Evolutionary conservation across 2,329 filamentous ascomycete genomes (phyloP).

Genomic region (Cryphonectria nitschkei): DNA sequence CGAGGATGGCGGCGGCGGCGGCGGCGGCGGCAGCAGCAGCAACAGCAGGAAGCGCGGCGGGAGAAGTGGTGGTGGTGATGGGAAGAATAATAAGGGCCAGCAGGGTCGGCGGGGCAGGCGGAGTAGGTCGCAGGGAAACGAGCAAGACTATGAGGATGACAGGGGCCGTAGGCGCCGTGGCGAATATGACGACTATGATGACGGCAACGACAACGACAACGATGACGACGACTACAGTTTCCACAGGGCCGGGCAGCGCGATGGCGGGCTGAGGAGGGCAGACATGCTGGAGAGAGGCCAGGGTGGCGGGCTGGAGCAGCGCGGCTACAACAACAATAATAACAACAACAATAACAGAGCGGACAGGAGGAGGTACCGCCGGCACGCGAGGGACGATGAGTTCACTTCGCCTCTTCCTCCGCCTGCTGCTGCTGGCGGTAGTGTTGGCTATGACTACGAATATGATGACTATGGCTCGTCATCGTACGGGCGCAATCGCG

Average conservation of each 20-base stretch:
- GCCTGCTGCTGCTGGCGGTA: background rate
- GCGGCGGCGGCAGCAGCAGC: too few species aligned
- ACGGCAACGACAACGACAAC: background rate
- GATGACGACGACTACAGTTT: background rate
- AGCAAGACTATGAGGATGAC: background rate
- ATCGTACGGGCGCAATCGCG: slow-evolving; percentile 15
- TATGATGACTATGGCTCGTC: slow-evolving; percentile 12
- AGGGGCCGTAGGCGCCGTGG: background rate
- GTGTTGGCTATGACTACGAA: background rate
- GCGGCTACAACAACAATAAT: background rate
- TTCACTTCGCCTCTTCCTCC: background rate
- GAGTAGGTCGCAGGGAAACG: background rate
- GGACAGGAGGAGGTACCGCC: background rate
- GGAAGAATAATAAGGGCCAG: slow-evolving; percentile 2
- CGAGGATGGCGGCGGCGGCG: too few species aligned
- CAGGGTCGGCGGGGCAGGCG: slow-evolving; percentile 8
- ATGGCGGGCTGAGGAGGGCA: slow-evolving; percentile 15
- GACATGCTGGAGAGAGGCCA: slow-evolving; percentile 26
- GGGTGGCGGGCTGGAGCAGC: slow-evolving; percentile 9
- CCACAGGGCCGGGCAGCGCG: background rate
- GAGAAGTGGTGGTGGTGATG: too few species aligned
- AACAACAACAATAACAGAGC: slow-evolving; percentile 16
- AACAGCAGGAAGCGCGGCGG: too few species aligned
- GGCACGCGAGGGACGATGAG: background rate
- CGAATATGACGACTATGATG: background rate